Percentiles rank a stretch among this genome's conserved stretches.
phyloP scores from a whole-genome alignment of 2,329 filamentous ascomycete genomes.

The Thelonectria discophora region DNA sequence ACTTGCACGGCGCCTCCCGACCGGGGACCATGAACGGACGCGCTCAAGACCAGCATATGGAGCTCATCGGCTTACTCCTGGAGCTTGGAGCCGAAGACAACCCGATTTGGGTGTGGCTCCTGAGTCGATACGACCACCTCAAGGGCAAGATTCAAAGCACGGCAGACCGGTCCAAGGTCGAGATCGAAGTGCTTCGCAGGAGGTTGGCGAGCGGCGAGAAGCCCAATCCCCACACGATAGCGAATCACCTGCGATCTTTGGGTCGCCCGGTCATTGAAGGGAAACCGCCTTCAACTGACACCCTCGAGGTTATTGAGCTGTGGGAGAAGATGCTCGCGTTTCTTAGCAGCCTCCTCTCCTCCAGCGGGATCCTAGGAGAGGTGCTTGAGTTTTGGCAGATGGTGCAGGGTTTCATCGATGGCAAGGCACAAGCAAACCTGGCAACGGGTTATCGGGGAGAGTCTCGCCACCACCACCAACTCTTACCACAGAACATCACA shows the following conservation, averaged over 20 bases:
- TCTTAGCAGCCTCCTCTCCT: conserved; percentile 76
- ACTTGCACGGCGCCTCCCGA: conserved; percentile 67
- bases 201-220: conserved; percentile 79
- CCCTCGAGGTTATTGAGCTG: conserved; percentile 81
- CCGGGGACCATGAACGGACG: conserved; percentile 59
- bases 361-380: conserved; percentile 85
- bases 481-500: conserved; percentile 74
- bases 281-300: conserved; percentile 74
- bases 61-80: conserved; percentile 87
- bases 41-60: conserved; percentile 85
- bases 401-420: conserved; percentile 87
- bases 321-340: conserved; percentile 90
- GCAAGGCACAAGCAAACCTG: conserved; percentile 80
- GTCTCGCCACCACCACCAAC: conserved; percentile 80
- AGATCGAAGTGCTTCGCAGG: conserved; percentile 90
- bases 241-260: conserved; percentile 79
- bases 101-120: conserved; percentile 94
- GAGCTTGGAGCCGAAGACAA: conserved; percentile 96
- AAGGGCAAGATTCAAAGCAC: conserved; percentile 84
- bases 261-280: conserved; percentile 72
- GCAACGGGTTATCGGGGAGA: conserved; percentile 84
- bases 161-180: conserved; percentile 86
- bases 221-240: conserved; percentile 73
- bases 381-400: conserved; percentile 95
- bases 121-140: conserved; percentile 87